Conservation (phyloP, 306 rosid species). For the Luffa aegyptiaca region DNA sequence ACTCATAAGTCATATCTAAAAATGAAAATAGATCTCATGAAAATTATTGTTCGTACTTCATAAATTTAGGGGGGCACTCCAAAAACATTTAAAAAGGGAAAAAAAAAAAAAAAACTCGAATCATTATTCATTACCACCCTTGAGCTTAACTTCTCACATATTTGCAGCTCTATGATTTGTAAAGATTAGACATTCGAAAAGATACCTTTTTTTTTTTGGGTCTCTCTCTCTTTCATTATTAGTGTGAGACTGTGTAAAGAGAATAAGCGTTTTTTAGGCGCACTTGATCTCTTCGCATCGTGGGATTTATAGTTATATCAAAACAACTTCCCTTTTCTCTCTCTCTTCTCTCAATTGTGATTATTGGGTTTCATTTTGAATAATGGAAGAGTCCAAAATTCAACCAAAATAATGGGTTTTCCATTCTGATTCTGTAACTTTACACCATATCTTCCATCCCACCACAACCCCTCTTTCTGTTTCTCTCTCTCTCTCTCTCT, state of each 20-base stretch:
- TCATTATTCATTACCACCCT: background rate
- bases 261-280: constrained; percentile 17
- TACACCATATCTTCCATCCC: constrained; percentile 17
- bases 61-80: background rate
- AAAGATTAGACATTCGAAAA: constrained; percentile 15
- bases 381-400: constrained; percentile 18
- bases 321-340: constrained; percentile 1
- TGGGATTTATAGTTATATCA: constrained; percentile 15
- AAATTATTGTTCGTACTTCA: background rate
- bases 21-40: background rate
- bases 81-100: background rate
- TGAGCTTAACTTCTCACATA: background rate
- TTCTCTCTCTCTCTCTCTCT: constrained; percentile 17
- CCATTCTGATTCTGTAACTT: constrained; percentile 23
- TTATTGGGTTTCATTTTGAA: constrained; percentile 9
- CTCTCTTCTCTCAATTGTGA: constrained; percentile 8
- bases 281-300: constrained; percentile 5
- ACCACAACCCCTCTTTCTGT: constrained; percentile 5
- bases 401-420: constrained; percentile 16
- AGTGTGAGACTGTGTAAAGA: constrained; percentile 13
- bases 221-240: background rate
- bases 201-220: constrained; percentile 18
- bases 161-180: background rate
- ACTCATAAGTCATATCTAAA: background rate
- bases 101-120: background rate